phyloP scores from a whole-genome alignment of 768 basidiomycete genomes.

The Xerocomellus amylosporus region DNA sequence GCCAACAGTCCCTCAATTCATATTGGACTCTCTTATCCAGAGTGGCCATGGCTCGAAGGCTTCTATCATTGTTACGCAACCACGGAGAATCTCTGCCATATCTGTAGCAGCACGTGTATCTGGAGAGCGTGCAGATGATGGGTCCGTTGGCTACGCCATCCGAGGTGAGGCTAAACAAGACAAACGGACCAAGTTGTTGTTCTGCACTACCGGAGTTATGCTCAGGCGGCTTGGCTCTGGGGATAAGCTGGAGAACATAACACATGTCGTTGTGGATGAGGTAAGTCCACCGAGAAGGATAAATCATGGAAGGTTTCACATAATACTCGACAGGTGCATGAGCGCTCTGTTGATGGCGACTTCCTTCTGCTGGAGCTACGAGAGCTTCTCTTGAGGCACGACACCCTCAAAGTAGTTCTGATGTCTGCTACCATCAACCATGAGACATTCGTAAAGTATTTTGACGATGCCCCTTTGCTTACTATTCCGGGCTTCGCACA shows the following conservation, averaged over 20 bases:
- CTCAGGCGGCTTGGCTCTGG: conserved; percentile 73
- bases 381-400: conserved; percentile 64
- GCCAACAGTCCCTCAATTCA: conserved; percentile 76
- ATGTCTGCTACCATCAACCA: conserved; percentile 98
- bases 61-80: conserved; percentile 85
- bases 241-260: conserved; percentile 65
- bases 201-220: conserved; percentile 94
- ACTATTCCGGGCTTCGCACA: conserved; percentile 81
- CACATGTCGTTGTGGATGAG: conserved; percentile 90
- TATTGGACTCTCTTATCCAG: conserved; percentile 77
- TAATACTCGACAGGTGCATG: conserved; percentile 62
- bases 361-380: conserved; percentile 82
- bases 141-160: conserved; percentile 84
- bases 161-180: conserved; percentile 77
- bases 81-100: conserved; percentile 83
- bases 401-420: conserved; percentile 71
- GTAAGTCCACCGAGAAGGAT: conserved; percentile 38
- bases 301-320: not conserved
- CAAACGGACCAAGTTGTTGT: conserved; percentile 70
- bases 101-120: conserved; percentile 88
- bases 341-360: conserved; percentile 89
- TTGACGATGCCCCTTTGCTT: conserved; percentile 74
- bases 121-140: conserved; percentile 71
- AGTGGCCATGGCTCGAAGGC: conserved; percentile 58
- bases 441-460: conserved; percentile 79